These are phyloP conservation scores for Salix arbutifolia DNA, from an alignment of 345 rosid genomes.

Conservation along the genomic window DNA sequence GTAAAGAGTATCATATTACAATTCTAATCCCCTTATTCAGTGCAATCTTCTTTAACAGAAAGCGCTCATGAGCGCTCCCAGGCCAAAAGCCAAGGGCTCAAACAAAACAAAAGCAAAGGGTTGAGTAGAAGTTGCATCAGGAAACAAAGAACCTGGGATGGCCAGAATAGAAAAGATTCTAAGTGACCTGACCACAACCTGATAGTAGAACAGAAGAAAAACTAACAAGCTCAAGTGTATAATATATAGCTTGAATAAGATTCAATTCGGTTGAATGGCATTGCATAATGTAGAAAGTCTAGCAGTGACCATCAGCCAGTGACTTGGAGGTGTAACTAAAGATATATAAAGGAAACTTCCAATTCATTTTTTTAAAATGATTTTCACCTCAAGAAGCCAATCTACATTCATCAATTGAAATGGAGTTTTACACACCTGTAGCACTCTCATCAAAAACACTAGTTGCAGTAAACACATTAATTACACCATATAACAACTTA, in stretches of 20 bases:
- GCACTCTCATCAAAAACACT: not conserved
- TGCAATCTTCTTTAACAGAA: too few relatives aligned
- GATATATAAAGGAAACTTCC: not conserved
- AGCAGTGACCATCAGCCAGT: too few relatives aligned
- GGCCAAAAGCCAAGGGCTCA: too few relatives aligned
- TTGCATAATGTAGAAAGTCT: not conserved
- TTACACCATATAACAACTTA: too few relatives aligned
- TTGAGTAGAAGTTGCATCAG: not conserved
- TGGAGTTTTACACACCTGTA: constrained; percentile 5
- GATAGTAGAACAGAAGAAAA: not conserved
- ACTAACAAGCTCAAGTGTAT: not conserved
- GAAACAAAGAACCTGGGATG: not conserved
- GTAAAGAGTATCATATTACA: too few relatives aligned
- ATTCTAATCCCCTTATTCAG: too few relatives aligned
- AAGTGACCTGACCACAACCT: not conserved
- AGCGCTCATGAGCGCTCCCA: not conserved
- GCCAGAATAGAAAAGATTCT: not conserved
- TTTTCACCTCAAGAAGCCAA: constrained; percentile 23
- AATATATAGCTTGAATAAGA: too few relatives aligned
- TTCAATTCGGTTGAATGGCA: not conserved
- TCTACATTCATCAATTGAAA: constrained; percentile 17
- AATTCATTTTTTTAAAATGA: not conserved
- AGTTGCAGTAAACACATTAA: not conserved
- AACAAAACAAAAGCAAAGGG: not conserved
- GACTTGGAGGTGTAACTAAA: too few relatives aligned